phyloP scores from a whole-genome alignment of 192 early-diverging fungal genomes.

The Umbelopsis sp. region DNA sequence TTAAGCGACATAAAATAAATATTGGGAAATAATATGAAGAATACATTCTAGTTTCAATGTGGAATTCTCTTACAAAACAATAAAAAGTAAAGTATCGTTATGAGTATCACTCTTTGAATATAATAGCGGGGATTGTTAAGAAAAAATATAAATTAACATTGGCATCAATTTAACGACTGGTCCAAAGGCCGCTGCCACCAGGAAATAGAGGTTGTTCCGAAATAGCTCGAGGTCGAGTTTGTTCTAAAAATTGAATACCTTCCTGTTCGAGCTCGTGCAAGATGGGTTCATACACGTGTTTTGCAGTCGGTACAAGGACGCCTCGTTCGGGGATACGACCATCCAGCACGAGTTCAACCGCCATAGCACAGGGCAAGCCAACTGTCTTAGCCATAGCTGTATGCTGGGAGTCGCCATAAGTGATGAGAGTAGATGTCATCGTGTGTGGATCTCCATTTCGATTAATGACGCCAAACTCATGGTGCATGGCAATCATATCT shows the following conservation, averaged over 20 bases:
- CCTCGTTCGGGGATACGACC: slow-evolving; percentile 58
- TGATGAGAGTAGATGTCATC: slow-evolving; percentile 68
- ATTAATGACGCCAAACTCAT: slow-evolving; percentile 87
- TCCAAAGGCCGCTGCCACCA: slow-evolving; percentile 31
- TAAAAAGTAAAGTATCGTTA: too few species aligned
- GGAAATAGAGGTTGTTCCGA: slow-evolving; percentile 17
- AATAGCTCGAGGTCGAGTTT: slow-evolving; percentile 15
- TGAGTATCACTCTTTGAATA: too few species aligned
- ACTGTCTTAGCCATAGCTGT: slow-evolving; percentile 88
- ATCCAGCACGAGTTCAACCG: slow-evolving; percentile 67
- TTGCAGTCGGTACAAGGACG: slow-evolving; percentile 64
- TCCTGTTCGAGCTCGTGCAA: slow-evolving; percentile 61
- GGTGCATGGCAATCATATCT: slow-evolving; percentile 93
- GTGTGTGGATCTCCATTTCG: slow-evolving; percentile 62
- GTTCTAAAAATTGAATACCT: slow-evolving; percentile 69
- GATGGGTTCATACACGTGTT: slow-evolving; percentile 73
- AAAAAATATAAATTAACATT: slow-evolving; percentile 8
- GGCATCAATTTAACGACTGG: not conserved
- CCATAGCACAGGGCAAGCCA: slow-evolving; percentile 78
- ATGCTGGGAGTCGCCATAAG: slow-evolving; percentile 65
- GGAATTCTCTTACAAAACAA: too few species aligned
- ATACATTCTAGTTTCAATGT: too few species aligned
- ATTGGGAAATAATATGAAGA: too few species aligned
- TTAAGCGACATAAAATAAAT: too few species aligned
- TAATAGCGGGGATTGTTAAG: too few species aligned